phyloP scores from a whole-genome alignment of 1,284 basidiomycete species.

The Tilletia horrida region DNA sequence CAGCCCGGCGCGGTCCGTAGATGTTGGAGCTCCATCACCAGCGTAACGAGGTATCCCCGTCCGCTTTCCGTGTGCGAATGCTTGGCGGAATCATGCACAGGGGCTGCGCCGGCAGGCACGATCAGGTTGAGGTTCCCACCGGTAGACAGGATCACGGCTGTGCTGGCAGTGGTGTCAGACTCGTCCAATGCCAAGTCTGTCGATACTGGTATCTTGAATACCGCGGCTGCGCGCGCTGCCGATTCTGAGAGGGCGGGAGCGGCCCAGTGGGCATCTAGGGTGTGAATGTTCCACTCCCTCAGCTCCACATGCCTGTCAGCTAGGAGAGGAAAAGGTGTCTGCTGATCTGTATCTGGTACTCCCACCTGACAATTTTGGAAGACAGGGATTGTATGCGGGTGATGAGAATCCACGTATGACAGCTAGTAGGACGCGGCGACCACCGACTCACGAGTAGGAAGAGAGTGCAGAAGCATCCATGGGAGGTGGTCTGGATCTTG shows the following conservation, averaged over 20 bases:
- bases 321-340: conserved; percentile 8
- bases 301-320: not conserved
- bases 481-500: conserved; percentile 9
- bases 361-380: not conserved
- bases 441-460: conserved; percentile 1
- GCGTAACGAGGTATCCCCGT: conserved; percentile 3
- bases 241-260: conserved; percentile 9
- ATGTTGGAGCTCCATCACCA: not conserved
- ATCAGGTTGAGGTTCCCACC: not conserved
- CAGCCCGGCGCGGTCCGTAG: not conserved
- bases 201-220: conserved; percentile 12
- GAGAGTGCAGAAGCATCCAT: not conserved
- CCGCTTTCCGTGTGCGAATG: not conserved
- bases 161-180: conserved; percentile 1
- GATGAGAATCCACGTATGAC: too few species aligned
- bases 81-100: not conserved
- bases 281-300: conserved; percentile 2
- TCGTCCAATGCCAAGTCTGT: conserved; percentile 11
- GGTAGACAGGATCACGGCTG: not conserved
- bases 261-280: conserved; percentile 3
- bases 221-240: conserved; percentile 1
- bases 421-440: too few species aligned
- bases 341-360: not conserved
- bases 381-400: too few species aligned
- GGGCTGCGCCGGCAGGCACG: conserved; percentile 3